These are phyloP conservation scores for Trichoderma polysporum DNA, from an alignment of 2,329 filamentous ascomycete species.

Conservation along the genomic window DNA sequence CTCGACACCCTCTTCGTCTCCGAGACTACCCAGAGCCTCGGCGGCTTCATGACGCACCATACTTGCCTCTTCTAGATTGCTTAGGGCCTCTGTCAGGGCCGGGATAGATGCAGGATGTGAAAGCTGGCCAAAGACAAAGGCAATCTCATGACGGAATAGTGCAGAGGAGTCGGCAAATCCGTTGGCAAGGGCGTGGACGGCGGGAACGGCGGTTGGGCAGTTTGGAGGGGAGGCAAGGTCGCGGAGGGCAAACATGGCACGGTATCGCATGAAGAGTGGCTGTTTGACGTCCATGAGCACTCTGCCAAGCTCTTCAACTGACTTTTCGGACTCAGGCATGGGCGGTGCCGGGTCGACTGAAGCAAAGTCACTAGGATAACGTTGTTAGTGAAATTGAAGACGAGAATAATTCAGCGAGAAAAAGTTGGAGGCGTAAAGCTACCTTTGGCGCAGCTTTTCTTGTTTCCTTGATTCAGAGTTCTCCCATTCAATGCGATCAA, in stretches of 20 bases:
- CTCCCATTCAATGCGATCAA: slow-evolving; percentile 93
- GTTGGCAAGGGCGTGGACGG: slow-evolving; percentile 79
- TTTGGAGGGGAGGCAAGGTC: slow-evolving; percentile 93
- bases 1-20: slow-evolving; percentile 90
- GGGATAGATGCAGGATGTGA: slow-evolving; percentile 97
- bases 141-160: slow-evolving; percentile 95
- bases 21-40: slow-evolving; percentile 90
- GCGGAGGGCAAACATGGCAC: slow-evolving; percentile 96
- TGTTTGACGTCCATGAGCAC: slow-evolving; percentile 74
- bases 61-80: slow-evolving; percentile 77
- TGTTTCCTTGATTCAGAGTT: slow-evolving; percentile 67
- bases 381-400: slow-evolving; percentile 30
- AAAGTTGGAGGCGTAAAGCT: slow-evolving; percentile 34
- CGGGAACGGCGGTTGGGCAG: slow-evolving; percentile 83
- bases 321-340: slow-evolving; percentile 66
- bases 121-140: slow-evolving; percentile 96
- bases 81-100: slow-evolving; percentile 74
- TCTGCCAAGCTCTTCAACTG: slow-evolving; percentile 72
- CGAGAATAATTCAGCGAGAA: slow-evolving; percentile 21
- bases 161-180: slow-evolving; percentile 85
- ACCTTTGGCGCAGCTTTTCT: slow-evolving; percentile 84
- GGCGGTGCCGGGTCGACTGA: slow-evolving; percentile 95
- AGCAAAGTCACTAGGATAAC: slow-evolving; percentile 73
- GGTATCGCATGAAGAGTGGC: slow-evolving; percentile 88
- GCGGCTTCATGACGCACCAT: slow-evolving; percentile 99